phyloP scores from a whole-genome alignment of 768 basidiomycete genomes.

The Leucosporidium creatinivorum region DNA sequence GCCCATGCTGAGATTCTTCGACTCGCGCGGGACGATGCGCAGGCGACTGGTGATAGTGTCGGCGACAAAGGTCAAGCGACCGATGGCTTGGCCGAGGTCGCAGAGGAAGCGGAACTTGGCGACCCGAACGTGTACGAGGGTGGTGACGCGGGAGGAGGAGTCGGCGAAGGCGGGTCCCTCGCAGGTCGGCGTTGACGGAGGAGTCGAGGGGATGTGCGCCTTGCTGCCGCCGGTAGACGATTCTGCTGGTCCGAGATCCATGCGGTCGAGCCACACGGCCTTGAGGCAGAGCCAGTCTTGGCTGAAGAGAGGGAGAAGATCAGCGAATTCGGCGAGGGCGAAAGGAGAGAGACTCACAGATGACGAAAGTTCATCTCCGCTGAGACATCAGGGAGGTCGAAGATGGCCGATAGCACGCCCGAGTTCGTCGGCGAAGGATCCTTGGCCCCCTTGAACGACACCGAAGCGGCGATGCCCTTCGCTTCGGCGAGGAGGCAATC shows the following conservation, averaged over 20 bases:
- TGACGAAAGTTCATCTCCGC: constrained; percentile 75
- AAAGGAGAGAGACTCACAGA: constrained; percentile 40
- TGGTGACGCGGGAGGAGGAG: constrained; percentile 45
- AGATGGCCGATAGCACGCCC: constrained; percentile 59
- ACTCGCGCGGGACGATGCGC: constrained; percentile 56
- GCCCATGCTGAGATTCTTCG: constrained; percentile 57
- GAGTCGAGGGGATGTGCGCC: constrained; percentile 25
- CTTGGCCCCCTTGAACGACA: constrained; percentile 55
- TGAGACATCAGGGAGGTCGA: constrained; percentile 54
- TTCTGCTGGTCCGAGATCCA: constrained; percentile 55
- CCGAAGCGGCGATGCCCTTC: constrained; percentile 65
- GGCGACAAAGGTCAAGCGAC: constrained; percentile 55
- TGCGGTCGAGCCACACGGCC: constrained; percentile 85
- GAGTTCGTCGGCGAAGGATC: constrained; percentile 37
- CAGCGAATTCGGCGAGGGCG: too few species aligned
- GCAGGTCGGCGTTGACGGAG: constrained; percentile 49
- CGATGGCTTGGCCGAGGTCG: constrained; percentile 81
- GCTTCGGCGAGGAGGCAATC: constrained; percentile 58
- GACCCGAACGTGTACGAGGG: constrained; percentile 60
- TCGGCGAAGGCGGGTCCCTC: not conserved
- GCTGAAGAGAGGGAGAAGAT: too few species aligned
- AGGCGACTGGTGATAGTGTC: constrained; percentile 59
- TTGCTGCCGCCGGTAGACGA: constrained; percentile 14
- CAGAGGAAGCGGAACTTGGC: constrained; percentile 65
- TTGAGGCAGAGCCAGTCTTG: constrained; percentile 93